Percentiles rank a stretch among this genome's conserved stretches.
Evolutionary conservation across 306 rosid genomes (phyloP).

Genomic region (Oemleria cerasiformis): DNA sequence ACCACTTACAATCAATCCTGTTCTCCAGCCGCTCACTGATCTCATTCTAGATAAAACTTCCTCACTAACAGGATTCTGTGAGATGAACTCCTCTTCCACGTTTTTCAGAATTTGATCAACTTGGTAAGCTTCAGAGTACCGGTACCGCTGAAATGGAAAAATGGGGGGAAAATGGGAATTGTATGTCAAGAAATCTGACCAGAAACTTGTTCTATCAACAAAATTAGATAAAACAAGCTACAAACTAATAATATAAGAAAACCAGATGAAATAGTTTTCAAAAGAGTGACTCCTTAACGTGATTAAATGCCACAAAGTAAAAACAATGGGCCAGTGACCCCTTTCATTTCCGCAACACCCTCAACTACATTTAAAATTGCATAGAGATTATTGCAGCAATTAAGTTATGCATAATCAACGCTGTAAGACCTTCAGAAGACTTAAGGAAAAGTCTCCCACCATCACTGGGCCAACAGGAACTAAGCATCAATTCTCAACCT

Average conservation of each 20-base stretch:
- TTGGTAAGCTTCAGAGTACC: slow-evolving; percentile 78
- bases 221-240: too few relatives aligned
- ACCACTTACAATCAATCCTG: slow-evolving; percentile 84
- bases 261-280: background rate
- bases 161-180: slow-evolving; percentile 22
- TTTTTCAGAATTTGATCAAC: slow-evolving; percentile 70
- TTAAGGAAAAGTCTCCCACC: background rate
- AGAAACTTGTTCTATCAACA: slow-evolving; percentile 1
- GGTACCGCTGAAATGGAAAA: slow-evolving; percentile 64
- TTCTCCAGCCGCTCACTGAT: slow-evolving; percentile 57
- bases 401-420: background rate
- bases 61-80: slow-evolving; percentile 50
- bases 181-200: slow-evolving; percentile 15
- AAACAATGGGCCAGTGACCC: background rate
- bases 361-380: background rate
- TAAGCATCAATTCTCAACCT: background rate
- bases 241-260: background rate
- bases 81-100: slow-evolving; percentile 57
- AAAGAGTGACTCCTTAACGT: background rate
- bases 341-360: background rate
- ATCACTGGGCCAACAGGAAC: background rate
- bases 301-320: background rate
- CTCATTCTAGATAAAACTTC: slow-evolving; percentile 57
- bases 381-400: slow-evolving; percentile 1
- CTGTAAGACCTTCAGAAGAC: background rate